Conservation (phyloP, 2,329 filamentous ascomycete genomes). For the Blumeria hordei region DNA sequence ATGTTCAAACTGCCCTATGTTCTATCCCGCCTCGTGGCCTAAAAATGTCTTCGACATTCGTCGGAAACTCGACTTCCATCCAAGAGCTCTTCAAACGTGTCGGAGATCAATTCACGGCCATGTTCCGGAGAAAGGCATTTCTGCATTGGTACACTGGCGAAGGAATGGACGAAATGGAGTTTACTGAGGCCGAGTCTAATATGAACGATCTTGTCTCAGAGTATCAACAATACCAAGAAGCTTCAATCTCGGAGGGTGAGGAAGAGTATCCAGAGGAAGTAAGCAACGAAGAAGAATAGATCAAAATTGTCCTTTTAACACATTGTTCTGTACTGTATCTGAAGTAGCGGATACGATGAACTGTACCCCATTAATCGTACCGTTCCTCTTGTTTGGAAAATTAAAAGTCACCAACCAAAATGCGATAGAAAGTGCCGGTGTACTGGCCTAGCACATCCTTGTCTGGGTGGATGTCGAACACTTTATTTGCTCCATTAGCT, state of each 20-base stretch:
- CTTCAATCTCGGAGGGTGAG: conserved; percentile 88
- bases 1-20: conserved; percentile 98
- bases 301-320: background rate
- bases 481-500: too few relatives aligned
- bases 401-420: too few relatives aligned
- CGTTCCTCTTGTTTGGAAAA: too few relatives aligned
- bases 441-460: too few relatives aligned
- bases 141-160: conserved; percentile 99
- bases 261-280: conserved; percentile 74
- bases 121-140: conserved; percentile 99
- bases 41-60: conserved; percentile 98
- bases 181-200: conserved; percentile 99
- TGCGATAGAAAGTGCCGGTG: too few relatives aligned
- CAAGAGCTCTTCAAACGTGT: conserved; percentile 99
- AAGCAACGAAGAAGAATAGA: conserved; percentile 41
- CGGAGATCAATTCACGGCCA: conserved; percentile 97
- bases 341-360: too few relatives aligned
- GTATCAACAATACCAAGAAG: conserved; percentile 99
- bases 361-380: too few relatives aligned
- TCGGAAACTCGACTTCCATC: conserved; percentile 98
- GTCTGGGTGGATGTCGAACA: too few relatives aligned
- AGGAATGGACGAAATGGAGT: conserved; percentile 99
- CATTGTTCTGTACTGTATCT: too few relatives aligned
- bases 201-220: conserved; percentile 99
- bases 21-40: conserved; percentile 93